Evolutionary conservation across 441 rosid species (phyloP), one percentile per base, ranked within the genome.

Genomic region (Mallotus japonicus): DNA sequence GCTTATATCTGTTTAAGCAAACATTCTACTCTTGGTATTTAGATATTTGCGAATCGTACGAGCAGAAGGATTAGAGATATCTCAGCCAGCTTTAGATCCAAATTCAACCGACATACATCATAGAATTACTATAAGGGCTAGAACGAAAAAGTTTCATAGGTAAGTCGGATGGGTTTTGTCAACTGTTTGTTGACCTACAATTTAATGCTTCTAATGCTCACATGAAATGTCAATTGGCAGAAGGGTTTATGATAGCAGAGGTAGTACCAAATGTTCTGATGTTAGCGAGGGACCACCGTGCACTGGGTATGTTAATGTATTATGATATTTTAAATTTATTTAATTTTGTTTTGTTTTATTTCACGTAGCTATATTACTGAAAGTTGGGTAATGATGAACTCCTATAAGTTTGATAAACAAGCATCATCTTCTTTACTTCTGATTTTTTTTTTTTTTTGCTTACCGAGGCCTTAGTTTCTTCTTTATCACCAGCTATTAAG

Each of bases 41-140:
- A 95, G 99, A 65, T 95, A 95, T 90, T 75, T 93, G 77, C 53
- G 74, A 51, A 88, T 95, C 78, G 92, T 90, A 77, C 91, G 79
- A 79, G 80, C 89, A 8, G 95, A 83, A 83, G 98, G 98, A 67
- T 71, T 95, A 54, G 97, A 95, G 87, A 95, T 95, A 86, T 95
- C 99, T 67, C 99, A 95, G 81, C 99, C 99, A 19, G 99, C 97
- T 74, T 83, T 95, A 76, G 94, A 90, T 75, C 89, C 88, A 32
- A 90, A 95, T 82, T 95, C 98, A 13, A 88, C 91, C 5, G 94
- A 85, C 74, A 93, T 93, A 79, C 99, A 93, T 79, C 99, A 95
- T 80, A 87, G 96, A 75, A 89, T 95, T 65, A 95, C 99, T 40
- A 78, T 90, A 47, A 93, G 97, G 28, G 79, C 96, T 11, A 89